Evolutionary conservation across 352 stramenopile species (phyloP).

Genomic region (Phytophthora cajani): DNA sequence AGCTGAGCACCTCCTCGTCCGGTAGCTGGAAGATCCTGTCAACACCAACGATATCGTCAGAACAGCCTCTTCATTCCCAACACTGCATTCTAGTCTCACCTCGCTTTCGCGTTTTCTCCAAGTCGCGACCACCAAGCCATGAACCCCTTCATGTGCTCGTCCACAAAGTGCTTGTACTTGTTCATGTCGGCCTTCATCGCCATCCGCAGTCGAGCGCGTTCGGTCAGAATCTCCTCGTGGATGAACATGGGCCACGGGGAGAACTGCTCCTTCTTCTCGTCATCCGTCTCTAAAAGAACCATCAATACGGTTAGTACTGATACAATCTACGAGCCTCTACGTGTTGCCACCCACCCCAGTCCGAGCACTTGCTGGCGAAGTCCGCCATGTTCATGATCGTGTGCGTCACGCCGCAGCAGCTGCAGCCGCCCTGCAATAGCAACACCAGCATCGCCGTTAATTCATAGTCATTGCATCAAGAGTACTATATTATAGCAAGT

Average conservation of each 20-base stretch:
- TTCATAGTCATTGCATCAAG: not conserved
- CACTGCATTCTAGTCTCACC: conserved; percentile 22
- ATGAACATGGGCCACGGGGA: conserved; percentile 90
- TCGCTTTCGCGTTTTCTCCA: conserved; percentile 47
- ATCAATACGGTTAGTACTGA: not conserved
- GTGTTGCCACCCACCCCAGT: conserved; percentile 62
- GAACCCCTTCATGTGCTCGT: conserved; percentile 75
- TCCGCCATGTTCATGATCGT: conserved; percentile 85
- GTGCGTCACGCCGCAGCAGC: conserved; percentile 91
- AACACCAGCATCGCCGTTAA: not conserved
- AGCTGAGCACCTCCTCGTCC: conserved; percentile 84
- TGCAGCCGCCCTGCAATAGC: conserved; percentile 76
- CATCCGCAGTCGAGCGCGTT: conserved; percentile 88
- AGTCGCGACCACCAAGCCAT: conserved; percentile 65
- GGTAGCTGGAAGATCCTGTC: conserved; percentile 84
- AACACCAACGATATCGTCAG: not conserved
- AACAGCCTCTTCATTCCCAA: not conserved
- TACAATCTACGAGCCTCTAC: not conserved
- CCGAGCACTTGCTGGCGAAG: conserved; percentile 90
- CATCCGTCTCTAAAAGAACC: conserved; percentile 85
- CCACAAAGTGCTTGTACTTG: conserved; percentile 65
- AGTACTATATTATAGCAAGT: not conserved
- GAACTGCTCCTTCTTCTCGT: conserved; percentile 88
- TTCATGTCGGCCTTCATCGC: conserved; percentile 83
- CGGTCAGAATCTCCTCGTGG: conserved; percentile 92